phyloP scores from a whole-genome alignment of 179 eudicot species.

The Dionaea muscipula region DNA sequence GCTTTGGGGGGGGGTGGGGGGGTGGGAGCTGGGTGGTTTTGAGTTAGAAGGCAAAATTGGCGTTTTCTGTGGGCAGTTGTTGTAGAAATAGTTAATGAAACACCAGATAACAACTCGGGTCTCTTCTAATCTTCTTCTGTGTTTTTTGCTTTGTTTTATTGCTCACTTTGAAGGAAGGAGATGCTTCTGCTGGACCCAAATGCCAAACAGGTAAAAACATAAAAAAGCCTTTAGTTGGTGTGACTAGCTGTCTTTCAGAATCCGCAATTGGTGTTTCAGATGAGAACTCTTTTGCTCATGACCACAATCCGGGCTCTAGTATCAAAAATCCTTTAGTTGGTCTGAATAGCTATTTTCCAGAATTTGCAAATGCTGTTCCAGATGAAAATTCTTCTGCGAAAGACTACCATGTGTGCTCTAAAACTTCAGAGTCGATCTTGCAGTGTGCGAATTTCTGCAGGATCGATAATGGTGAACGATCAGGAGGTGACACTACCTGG shows the following conservation, averaged over 20 bases:
- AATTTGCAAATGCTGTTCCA: slow-evolving; percentile 58
- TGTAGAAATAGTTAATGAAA: neutral
- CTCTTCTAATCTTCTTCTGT: neutral
- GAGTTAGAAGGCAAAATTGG: neutral
- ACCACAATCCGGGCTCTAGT: slow-evolving; percentile 16
- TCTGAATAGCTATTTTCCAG: slow-evolving; percentile 67
- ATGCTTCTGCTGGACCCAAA: slow-evolving; percentile 16
- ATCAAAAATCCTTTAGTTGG: slow-evolving; percentile 28
- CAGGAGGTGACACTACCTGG: slow-evolving; percentile 41
- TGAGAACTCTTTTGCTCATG: slow-evolving; percentile 45
- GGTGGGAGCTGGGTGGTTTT: neutral
- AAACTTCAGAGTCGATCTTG: slow-evolving; percentile 37
- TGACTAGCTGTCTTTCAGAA: slow-evolving; percentile 76
- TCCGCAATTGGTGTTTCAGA: slow-evolving; percentile 63
- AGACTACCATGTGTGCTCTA: slow-evolving; percentile 18
- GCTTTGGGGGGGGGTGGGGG: too few relatives aligned
- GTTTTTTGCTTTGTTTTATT: slow-evolving; percentile 5
- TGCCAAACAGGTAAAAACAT: slow-evolving; percentile 16
- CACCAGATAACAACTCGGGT: neutral
- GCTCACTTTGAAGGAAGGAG: slow-evolving; percentile 22
- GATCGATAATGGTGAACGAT: slow-evolving; percentile 16
- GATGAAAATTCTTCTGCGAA: slow-evolving; percentile 55
- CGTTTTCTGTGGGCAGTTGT: neutral
- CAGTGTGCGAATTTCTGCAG: slow-evolving; percentile 19
- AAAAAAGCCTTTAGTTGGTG: slow-evolving; percentile 28